Conservation (phyloP, 176 grass and related monocot species). For the Bonia amplexicaulis region DNA sequence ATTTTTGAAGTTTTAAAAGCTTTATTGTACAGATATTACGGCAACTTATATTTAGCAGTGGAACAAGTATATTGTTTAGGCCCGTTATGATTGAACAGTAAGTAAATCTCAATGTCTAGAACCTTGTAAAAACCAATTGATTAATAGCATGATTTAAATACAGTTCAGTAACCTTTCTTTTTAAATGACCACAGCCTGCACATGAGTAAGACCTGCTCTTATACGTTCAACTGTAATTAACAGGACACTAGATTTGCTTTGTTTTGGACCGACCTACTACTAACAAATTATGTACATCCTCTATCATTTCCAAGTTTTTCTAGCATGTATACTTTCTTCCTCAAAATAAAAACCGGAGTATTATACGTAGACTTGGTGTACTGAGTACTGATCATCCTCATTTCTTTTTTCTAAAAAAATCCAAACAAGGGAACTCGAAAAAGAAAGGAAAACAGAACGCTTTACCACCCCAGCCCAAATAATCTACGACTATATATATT, state of each 20-base stretch:
- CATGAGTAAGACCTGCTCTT: not conserved
- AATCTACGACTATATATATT: not conserved
- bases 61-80: not conserved
- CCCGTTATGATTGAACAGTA: not conserved
- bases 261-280: not conserved
- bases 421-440: not conserved
- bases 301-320: not conserved
- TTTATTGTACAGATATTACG: not conserved
- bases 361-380: too few relatives aligned
- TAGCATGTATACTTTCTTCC: not conserved
- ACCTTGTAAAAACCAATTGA: not conserved
- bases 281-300: not conserved
- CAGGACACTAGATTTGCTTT: not conserved
- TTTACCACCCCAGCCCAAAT: not conserved
- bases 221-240: not conserved
- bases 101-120: not conserved
- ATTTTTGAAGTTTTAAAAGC: not conserved
- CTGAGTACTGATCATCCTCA: too few relatives aligned
- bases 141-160: not conserved
- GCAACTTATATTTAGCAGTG: not conserved
- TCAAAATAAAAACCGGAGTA: too few relatives aligned
- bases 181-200: not conserved
- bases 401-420: not conserved
- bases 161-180: not conserved
- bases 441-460: not conserved